phyloP scores from a whole-genome alignment of 345 rosid genomes.

The Lumnitzera littorea region DNA sequence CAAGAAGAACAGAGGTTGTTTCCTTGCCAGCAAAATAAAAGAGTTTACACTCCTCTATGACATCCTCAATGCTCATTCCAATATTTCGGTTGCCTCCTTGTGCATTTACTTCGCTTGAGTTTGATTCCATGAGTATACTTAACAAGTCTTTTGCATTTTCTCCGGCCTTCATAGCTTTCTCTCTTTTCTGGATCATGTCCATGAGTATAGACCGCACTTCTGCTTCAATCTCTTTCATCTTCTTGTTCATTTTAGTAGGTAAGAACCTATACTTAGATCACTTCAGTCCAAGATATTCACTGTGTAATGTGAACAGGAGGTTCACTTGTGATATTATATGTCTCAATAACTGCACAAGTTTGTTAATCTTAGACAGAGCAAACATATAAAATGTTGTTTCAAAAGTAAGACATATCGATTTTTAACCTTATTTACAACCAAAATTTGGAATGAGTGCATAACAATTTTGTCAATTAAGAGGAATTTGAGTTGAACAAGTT shows the following conservation, averaged over 20 bases:
- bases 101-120: conserved; percentile 19
- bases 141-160: conserved; percentile 22
- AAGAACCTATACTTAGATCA: conserved; percentile 20
- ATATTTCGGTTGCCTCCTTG: conserved; percentile 11
- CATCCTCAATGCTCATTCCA: conserved; percentile 32
- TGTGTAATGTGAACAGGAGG: not conserved
- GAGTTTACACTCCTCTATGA: conserved; percentile 56
- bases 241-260: conserved; percentile 38
- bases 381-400: not conserved
- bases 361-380: not conserved
- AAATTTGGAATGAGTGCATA: not conserved
- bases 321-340: not conserved
- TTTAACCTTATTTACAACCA: not conserved
- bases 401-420: not conserved
- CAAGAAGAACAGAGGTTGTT: conserved; percentile 44
- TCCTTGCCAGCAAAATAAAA: conserved; percentile 65
- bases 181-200: conserved; percentile 27
- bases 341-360: not conserved
- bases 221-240: conserved; percentile 21
- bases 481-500: too few species aligned
- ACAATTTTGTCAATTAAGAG: too few species aligned
- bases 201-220: conserved; percentile 25
- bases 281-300: not conserved
- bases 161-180: conserved; percentile 26
- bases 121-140: conserved; percentile 43